Base-by-base conservation (phyloP, 1,284 basidiomycete species). In the Melampsora americana region DNA sequence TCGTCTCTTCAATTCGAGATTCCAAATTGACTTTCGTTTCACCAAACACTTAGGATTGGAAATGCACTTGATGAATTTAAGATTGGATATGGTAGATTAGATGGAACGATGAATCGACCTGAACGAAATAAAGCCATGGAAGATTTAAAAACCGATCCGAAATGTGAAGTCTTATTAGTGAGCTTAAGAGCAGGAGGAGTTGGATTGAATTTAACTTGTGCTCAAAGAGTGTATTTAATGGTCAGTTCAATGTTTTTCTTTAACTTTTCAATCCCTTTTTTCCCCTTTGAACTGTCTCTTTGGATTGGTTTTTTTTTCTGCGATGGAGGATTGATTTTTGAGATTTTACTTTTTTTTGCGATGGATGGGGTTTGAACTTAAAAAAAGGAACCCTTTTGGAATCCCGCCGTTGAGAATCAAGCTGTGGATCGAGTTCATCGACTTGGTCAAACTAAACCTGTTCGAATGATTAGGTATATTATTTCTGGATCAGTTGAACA, bases 181-280 rank as follows among this genome's bases (percentile, higher is more conserved):
- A 95, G 92, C 80, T 84, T 97, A 80, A 93, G 94, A 82, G 95
- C 95, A 0, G 95, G 95, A 26, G 95, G 95, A 14, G 94, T 97
- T 5, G 95, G 95, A 5, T 69, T 83, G 12, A 83, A 83, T 62
- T 66, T 82, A n/a, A 82, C 81, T 1, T 79, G 79, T 28, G 81
- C 80, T 18, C 79, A 79, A 16, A 79, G 81, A 35, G 81, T 82
- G 9, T 82, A 82, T 75, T 70, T 82, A 14, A 80, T 82, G 79
- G 72, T 75, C 12, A 44, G 72, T 67, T 9, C 9, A 9, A 35
- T 9, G 35, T 35, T 1, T 23, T 48, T 62, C 59, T 44, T 56
- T 28, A 5, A 30, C 48, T 60, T 48, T 61, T 48, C 56, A n/a
- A n/a, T n/a, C 70, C 26, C 39, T 72, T n/a, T n/a, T 60, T 60